A percentile compares a stretch with the other conserved stretches of the same genome.
Conservation (phyloP, 139 green algal genomes). For the Tetradesmus lagerheimii region DNA sequence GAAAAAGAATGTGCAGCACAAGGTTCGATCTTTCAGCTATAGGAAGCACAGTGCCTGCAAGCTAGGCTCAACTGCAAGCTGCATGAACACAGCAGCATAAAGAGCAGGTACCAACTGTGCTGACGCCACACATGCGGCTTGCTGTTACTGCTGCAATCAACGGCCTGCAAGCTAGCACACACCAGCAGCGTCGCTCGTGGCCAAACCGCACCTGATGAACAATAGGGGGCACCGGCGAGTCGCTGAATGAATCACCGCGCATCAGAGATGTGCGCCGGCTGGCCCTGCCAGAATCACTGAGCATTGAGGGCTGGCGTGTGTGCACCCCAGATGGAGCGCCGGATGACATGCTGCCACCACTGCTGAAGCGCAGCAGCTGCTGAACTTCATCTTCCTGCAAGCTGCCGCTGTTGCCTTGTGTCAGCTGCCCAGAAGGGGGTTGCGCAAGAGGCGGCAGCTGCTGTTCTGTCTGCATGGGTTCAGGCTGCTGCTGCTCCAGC, state of each 20-base stretch:
- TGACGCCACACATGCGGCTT: too few species aligned
- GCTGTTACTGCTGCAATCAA: too few species aligned
- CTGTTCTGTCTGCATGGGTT: neutral
- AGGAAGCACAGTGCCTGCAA: too few species aligned
- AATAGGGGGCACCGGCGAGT: neutral
- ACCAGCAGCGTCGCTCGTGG: neutral
- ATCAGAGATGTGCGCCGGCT: conserved; percentile 7
- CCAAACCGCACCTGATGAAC: neutral
- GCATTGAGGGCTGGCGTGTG: conserved; percentile 4
- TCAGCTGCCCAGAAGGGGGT: neutral
- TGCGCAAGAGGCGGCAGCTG: neutral
- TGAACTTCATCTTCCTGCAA: neutral
- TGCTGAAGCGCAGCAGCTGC: neutral
- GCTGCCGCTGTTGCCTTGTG: neutral
- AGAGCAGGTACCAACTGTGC: too few species aligned
- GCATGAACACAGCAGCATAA: too few species aligned
- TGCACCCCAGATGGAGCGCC: neutral
- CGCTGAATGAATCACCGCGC: neutral
- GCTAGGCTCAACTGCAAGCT: too few species aligned
- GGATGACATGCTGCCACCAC: conserved; percentile 1
- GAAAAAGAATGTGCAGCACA: too few species aligned
- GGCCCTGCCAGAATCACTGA: conserved; percentile 37
- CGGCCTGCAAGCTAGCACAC: neutral
- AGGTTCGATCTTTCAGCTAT: too few species aligned
- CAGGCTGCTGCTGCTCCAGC: neutral